Evolutionary conservation across 306 rosid genomes (phyloP).

Genomic region (Begonia peltatifolia): DNA sequence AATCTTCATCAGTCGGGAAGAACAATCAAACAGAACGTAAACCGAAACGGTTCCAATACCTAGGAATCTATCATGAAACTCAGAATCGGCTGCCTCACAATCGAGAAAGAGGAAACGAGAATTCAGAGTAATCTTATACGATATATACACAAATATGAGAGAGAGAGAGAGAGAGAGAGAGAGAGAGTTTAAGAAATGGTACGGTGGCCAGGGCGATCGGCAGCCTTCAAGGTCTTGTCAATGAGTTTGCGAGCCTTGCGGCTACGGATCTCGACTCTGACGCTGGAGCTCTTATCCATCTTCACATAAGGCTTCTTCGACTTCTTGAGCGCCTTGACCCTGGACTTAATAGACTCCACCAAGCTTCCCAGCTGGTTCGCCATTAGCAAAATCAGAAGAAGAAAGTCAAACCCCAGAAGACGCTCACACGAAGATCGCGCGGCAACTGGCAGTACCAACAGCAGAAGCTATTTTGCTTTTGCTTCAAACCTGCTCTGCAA

Average conservation of each 20-base stretch:
- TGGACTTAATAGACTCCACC: conserved; percentile 68
- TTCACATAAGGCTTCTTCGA: conserved; percentile 55
- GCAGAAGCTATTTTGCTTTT: too few relatives aligned
- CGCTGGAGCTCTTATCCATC: conserved; percentile 91
- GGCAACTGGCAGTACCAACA: too few relatives aligned
- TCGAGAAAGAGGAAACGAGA: neutral
- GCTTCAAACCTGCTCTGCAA: too few relatives aligned
- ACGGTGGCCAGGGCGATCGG: conserved; percentile 42
- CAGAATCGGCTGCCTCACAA: conserved; percentile 16
- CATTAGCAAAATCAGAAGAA: conserved; percentile 14
- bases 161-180: neutral
- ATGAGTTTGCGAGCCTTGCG: conserved; percentile 67
- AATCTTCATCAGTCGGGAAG: too few relatives aligned
- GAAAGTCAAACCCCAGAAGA: too few relatives aligned
- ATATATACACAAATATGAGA: neutral
- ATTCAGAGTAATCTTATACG: neutral
- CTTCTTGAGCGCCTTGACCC: conserved; percentile 48
- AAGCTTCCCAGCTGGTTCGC: conserved; percentile 46
- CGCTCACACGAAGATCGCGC: too few relatives aligned
- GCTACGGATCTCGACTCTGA: conserved; percentile 90
- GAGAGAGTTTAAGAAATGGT: conserved; percentile 10
- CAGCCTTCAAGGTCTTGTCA: conserved; percentile 71
- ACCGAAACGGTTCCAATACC: conserved; percentile 24
- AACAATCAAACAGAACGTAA: too few relatives aligned
- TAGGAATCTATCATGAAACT: conserved; percentile 1